Conservation (phyloP, 306 rosid species). For the Cucumis sativus region Cucumber_9930_V3 NC_026657.2:33668501-33669000, state of each 20-base stretch:
- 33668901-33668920: neutral
- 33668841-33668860: neutral
- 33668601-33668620: slow-evolving; percentile 47
- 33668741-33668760: neutral
- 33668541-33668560: neutral
- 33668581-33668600: slow-evolving; percentile 56
- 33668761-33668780: slow-evolving; percentile 3
- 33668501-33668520: neutral
- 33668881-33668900: neutral
- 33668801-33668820: neutral
- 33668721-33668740: neutral
- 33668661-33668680: neutral
- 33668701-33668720: neutral
- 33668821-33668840: neutral
- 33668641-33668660: slow-evolving; percentile 69
- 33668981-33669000: neutral
- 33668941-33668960: neutral
- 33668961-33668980: neutral
- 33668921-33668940: neutral
- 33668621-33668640: slow-evolving; percentile 52
- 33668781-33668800: neutral
- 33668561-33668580: slow-evolving; percentile 19
- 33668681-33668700: neutral
- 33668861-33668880: neutral
- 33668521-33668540: neutral